Base-by-base conservation (phyloP, 352 stramenopile genomes). In the Globisporangium paddicum region DNA sequence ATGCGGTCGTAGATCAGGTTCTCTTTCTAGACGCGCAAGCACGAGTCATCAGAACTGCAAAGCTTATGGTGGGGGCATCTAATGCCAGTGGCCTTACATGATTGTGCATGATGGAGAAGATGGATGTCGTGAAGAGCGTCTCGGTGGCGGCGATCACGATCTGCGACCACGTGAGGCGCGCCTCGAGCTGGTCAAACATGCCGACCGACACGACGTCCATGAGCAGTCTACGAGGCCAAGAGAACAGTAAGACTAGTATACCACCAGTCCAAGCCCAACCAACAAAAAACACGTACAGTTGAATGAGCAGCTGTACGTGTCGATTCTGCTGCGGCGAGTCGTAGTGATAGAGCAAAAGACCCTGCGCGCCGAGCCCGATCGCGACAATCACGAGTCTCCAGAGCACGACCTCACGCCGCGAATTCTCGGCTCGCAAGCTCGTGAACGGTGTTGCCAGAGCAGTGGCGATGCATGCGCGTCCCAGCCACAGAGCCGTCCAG, bases 401-500 rank as follows among this genome's bases (percentile, higher is more conserved):
- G 38, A 42, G 23, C 61, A 60, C 61, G n/a, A 58, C 34, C 16
- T 44, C 38, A 7, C 38, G n/a, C 23, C 32, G 19, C 3, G 13
- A 21, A 30, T 19, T 55, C 42, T 48, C 35, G 0, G 14, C 35
- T 13, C 38, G 18, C 11, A 30, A 14, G 5, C 14, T 26, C 25
- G 40, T 7, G 41, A 65, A 30, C 11, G 52, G 28, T 14, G 55
- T 16, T 5, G 18, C 40, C 16, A 34, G 32, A 1, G 16, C 26
- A 5, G 59, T n/a, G 8, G 45, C 42, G 9, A 78, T 38, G 11
- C 59, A 62, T 0, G 51, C 44, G 25, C 75, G 63, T 14, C 62
- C 70, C 26, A 86, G 69, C 78, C 78, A 88, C 13, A 86, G 37
- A 16, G 49, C 66, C 19, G 73, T 67, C 44, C 58, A 66, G 23